phyloP scores from a whole-genome alignment of 129 eudicot species.

The Centella asiatica region DNA sequence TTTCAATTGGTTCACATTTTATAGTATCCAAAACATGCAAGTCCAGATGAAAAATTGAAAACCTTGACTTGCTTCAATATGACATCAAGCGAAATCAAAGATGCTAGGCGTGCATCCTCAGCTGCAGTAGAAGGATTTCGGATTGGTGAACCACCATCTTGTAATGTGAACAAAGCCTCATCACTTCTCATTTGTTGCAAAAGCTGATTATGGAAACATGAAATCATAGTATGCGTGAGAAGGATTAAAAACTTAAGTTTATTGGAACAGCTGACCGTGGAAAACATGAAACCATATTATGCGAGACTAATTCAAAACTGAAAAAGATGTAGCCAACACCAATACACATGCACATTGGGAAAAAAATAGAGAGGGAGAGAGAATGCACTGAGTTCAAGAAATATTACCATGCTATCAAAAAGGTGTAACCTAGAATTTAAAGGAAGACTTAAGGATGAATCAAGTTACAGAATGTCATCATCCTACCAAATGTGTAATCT shows the following conservation, averaged over 20 bases:
- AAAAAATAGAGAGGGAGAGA: too few species aligned
- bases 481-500: too few species aligned
- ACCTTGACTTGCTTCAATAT: slow-evolving; percentile 92
- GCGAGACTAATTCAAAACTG: too few species aligned
- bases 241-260: not conserved
- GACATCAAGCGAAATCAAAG: slow-evolving; percentile 89
- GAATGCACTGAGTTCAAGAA: too few species aligned
- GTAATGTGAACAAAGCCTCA: slow-evolving; percentile 52
- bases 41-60: slow-evolving; percentile 9
- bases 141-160: slow-evolving; percentile 74
- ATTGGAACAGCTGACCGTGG: too few species aligned
- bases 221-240: not conserved
- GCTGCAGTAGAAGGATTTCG: slow-evolving; percentile 98
- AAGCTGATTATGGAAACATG: slow-evolving; percentile 31
- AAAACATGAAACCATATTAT: too few species aligned
- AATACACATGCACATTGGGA: too few species aligned
- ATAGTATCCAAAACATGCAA: slow-evolving; percentile 2
- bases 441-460: too few species aligned
- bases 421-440: too few species aligned
- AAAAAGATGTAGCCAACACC: too few species aligned
- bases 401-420: too few species aligned
- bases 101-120: slow-evolving; percentile 98
- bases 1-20: not conserved
- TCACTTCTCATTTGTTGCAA: slow-evolving; percentile 96
- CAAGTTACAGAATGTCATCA: too few species aligned